A percentile compares a stretch with the other conserved stretches of the same genome.
phyloP scores from a whole-genome alignment of 1,284 basidiomycete genomes.

The Pseudozyma pruni region DNA sequence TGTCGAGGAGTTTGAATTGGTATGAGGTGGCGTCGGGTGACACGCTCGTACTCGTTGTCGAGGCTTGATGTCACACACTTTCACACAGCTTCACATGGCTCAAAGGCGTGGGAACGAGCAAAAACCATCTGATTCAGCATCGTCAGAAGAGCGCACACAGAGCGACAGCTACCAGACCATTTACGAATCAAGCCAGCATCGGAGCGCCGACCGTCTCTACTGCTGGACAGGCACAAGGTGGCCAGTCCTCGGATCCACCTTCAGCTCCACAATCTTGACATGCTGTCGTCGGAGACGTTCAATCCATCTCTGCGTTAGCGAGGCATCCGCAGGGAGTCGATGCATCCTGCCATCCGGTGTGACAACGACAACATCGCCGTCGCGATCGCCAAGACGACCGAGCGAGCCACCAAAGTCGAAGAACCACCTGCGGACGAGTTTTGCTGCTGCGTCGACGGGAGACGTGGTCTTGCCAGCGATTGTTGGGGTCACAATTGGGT shows the following conservation, averaged over 20 bases:
- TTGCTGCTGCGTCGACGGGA: neutral
- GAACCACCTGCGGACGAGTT: constrained; percentile 8
- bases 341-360: neutral
- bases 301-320: neutral
- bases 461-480: neutral
- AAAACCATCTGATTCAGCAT: too few relatives aligned
- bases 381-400: neutral
- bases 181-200: too few relatives aligned
- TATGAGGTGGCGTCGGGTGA: constrained; percentile 40
- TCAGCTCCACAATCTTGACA: neutral
- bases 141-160: too few relatives aligned
- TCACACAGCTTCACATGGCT: too few relatives aligned
- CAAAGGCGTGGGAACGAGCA: too few relatives aligned
- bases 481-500: neutral
- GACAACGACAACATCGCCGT: neutral
- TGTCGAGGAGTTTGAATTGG: constrained; percentile 39
- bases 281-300: neutral
- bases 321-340: neutral
- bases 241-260: neutral
- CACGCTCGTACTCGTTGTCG: constrained; percentile 21
- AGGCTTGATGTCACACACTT: neutral
- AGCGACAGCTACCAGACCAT: too few relatives aligned
- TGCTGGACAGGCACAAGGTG: too few relatives aligned
- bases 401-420: constrained; percentile 7
- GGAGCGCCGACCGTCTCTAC: too few relatives aligned